Evolutionary conservation across 2,329 filamentous ascomycete species (phyloP).

Genomic region (Diaporthe citriasiana): DNA sequence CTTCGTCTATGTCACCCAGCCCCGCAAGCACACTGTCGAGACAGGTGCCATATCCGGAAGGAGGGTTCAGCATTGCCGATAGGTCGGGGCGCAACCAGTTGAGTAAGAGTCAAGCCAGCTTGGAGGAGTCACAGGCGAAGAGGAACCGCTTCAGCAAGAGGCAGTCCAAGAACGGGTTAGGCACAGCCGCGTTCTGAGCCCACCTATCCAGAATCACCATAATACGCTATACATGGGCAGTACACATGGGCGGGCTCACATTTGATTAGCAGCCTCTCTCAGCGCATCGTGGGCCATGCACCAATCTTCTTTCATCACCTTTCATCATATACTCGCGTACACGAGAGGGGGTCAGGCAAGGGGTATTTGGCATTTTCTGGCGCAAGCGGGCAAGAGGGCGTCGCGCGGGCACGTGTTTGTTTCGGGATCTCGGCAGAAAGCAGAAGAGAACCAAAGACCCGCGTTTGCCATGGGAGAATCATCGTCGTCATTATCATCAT

Average conservation of each 20-base stretch:
- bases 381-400: constrained; percentile 39
- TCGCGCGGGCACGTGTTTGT: constrained; percentile 21
- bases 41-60: constrained; percentile 65
- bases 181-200: constrained; percentile 79
- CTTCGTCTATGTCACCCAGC: constrained; percentile 78
- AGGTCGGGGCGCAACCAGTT: constrained; percentile 69
- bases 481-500: constrained; percentile 20
- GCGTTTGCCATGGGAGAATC: constrained; percentile 26
- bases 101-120: constrained; percentile 70
- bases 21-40: constrained; percentile 80
- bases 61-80: constrained; percentile 61
- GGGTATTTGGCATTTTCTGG: constrained; percentile 42
- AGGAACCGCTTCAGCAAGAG: constrained; percentile 86
- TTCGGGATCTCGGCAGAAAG: constrained; percentile 15
- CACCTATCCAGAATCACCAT: constrained; percentile 3
- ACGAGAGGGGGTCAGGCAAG: constrained; percentile 25
- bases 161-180: constrained; percentile 94
- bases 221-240: constrained; percentile 23
- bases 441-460: constrained; percentile 22
- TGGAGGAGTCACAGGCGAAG: constrained; percentile 64
- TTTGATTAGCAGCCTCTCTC: not conserved
- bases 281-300: constrained; percentile 16
- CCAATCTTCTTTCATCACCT: constrained; percentile 24
- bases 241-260: constrained; percentile 20
- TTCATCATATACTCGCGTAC: constrained; percentile 19